Evolutionary conservation across 257 asterid genomes (phyloP), one percentile per base, ranked within the genome.

Genomic region (Salvia miltiorrhiza): DNA sequence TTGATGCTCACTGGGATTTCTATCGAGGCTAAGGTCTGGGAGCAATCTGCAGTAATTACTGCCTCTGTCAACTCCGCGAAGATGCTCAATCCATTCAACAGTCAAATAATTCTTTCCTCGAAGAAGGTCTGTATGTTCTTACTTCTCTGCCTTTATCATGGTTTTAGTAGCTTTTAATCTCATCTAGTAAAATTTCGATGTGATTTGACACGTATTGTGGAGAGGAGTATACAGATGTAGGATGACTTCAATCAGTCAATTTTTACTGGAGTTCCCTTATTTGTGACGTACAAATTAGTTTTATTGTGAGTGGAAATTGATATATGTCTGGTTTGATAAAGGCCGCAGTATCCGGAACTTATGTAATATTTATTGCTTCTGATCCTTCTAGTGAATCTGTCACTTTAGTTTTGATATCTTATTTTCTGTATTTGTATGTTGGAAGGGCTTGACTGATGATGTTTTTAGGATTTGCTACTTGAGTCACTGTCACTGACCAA

Each of bases 11-110:
- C 79, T 24, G 82, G 78, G 62, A 83, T 86, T 67, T 78, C 78
- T 43, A 59, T 82, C 23, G 92, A 82, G 76, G 88, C 84, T 59
- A 88, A 86, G 85, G 86, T 79, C 64, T 74, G 94, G 90, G 95
- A 88, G 80, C 85, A 86, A 79, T 79, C 87, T 74, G 85, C 87
- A 40, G 65, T 70, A 26, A 58, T 90, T 71, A 78, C 78, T 53
- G 79, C 88, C 20, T 69, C 88, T 17, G 73, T 90, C 77, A 77
- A 78, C 85, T 81, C 86, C 21, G 80, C 83, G 35, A 82, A 79
- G 83, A 76, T 93, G 81, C 83, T 82, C 49, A 87, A 87, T 86
- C 96, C 96, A 35, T 58, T 77, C 41, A 85, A 63, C 69, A 72
- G 72, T 75, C 92, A 77, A 81, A 76, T 86, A 47, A 78, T 90